Evolutionary conservation across 306 rosid genomes (phyloP).

Genomic region (Carpinus fangiana): DNA sequence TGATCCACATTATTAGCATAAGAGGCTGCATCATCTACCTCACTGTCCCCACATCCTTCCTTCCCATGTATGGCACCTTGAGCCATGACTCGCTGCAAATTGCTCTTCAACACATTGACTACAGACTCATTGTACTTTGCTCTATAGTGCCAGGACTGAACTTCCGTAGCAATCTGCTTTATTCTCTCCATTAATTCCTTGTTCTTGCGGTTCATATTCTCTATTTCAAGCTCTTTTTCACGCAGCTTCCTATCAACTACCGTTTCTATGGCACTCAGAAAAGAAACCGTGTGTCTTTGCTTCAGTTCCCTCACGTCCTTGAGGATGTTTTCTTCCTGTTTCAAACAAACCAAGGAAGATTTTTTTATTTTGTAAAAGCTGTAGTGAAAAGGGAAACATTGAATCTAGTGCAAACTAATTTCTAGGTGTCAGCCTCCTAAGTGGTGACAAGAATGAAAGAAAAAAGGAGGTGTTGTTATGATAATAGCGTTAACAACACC

Average conservation of each 20-base stretch:
- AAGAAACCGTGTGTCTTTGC: conserved; percentile 36
- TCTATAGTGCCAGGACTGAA: conserved; percentile 34
- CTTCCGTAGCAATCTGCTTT: conserved; percentile 32
- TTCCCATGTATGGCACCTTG: conserved; percentile 25
- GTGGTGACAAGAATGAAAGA: background rate
- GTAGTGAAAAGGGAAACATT: background rate
- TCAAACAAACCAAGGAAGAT: conserved; percentile 2
- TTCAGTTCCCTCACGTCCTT: conserved; percentile 34
- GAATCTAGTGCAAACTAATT: background rate
- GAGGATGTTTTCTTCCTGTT: conserved; percentile 34
- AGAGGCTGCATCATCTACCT: conserved; percentile 40
- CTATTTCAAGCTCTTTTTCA: conserved; percentile 33
- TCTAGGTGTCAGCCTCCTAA: background rate
- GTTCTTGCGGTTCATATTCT: conserved; percentile 34
- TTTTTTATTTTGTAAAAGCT: background rate
- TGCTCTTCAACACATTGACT: conserved; percentile 21
- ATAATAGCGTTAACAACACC: background rate
- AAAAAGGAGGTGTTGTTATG: background rate
- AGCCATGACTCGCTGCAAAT: conserved; percentile 33
- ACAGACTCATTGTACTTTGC: conserved; percentile 40
- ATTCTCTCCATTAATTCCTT: conserved; percentile 33
- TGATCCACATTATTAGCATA: conserved; percentile 13
- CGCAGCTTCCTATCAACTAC: conserved; percentile 30
- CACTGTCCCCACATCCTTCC: conserved; percentile 36
- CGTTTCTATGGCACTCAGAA: conserved; percentile 30